Conservation (phyloP, 2,329 filamentous ascomycete species). For the Torrubiellomyces zombiae region DNA sequence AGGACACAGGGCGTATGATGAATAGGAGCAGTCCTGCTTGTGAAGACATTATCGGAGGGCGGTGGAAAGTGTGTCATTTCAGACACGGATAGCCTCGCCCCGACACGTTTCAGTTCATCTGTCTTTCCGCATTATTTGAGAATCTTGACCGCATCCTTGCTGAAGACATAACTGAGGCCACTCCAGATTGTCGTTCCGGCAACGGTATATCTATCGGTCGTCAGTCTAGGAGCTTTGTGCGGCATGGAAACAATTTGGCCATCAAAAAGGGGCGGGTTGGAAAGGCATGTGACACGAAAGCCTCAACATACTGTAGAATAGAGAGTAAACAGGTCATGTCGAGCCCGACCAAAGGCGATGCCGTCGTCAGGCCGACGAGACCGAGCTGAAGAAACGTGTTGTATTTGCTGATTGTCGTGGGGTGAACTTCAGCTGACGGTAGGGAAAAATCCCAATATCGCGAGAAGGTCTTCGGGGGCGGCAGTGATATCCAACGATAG, state of each 20-base stretch:
- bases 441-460: conserved; percentile 97
- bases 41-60: too few relatives aligned
- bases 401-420: conserved; percentile 72
- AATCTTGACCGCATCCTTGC: conserved; percentile 84
- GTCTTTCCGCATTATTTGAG: conserved; percentile 22
- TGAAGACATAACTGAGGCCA: conserved; percentile 79
- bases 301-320: conserved; percentile 42
- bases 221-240: conserved; percentile 3
- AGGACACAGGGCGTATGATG: too few relatives aligned
- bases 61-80: too few relatives aligned
- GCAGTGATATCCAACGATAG: conserved; percentile 88
- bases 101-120: too few relatives aligned
- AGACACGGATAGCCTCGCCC: too few relatives aligned
- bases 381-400: conserved; percentile 87
- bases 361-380: conserved; percentile 70
- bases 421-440: conserved; percentile 69
- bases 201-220: conserved; percentile 51
- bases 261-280: neutral
- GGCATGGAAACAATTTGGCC: neutral
- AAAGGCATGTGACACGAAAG: neutral
- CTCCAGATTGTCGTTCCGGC: conserved; percentile 87
- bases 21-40: too few relatives aligned
- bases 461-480: conserved; percentile 78
- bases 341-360: conserved; percentile 55
- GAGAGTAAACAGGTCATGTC: conserved; percentile 38